phyloP scores from a whole-genome alignment of 2,329 filamentous ascomycete species.

The Pyrenophora tritici-repentis region DNA sequence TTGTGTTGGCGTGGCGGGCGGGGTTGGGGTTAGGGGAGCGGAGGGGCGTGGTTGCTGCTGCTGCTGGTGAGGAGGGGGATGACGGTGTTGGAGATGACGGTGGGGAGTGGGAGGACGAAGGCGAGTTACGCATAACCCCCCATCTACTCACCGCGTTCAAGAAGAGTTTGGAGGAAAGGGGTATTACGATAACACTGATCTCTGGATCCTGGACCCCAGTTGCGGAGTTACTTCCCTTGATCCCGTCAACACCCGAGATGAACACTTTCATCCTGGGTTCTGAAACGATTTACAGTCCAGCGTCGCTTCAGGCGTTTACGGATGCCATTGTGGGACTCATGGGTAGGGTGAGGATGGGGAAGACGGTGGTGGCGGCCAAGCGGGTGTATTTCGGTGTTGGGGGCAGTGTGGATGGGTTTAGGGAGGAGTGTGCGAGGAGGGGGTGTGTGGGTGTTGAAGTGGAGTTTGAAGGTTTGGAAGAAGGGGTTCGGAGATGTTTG shows the following conservation, averaged over 20 bases:
- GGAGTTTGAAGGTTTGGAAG: constrained; percentile 54
- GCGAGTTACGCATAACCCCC: constrained; percentile 68
- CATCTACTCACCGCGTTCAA: constrained; percentile 65
- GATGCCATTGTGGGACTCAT: constrained; percentile 68
- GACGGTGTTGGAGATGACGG: not conserved
- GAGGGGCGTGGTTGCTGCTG: no score
- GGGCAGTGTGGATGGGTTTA: constrained; percentile 77
- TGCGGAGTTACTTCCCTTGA: constrained; percentile 62
- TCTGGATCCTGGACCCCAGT: constrained; percentile 73
- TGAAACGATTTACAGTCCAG: constrained; percentile 83
- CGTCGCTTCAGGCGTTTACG: constrained; percentile 70
- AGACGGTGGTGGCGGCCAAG: constrained; percentile 75
- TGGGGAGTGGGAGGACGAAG: constrained; percentile 27
- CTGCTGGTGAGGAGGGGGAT: constrained; percentile 2
- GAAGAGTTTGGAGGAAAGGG: constrained; percentile 54
- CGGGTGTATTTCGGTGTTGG: constrained; percentile 84
- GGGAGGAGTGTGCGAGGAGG: constrained; percentile 49
- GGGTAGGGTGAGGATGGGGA: constrained; percentile 57
- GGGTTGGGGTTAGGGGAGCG: constrained; percentile 27
- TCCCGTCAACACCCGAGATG: constrained; percentile 51
- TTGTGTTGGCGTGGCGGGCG: constrained; percentile 68
- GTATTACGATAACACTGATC: constrained; percentile 67
- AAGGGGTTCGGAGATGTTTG: constrained; percentile 54
- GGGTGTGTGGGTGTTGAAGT: constrained; percentile 55
- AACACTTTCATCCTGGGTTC: constrained; percentile 66